phyloP scores from a whole-genome alignment of 2,329 filamentous ascomycete genomes.

The Alternaria arbusti region DNA sequence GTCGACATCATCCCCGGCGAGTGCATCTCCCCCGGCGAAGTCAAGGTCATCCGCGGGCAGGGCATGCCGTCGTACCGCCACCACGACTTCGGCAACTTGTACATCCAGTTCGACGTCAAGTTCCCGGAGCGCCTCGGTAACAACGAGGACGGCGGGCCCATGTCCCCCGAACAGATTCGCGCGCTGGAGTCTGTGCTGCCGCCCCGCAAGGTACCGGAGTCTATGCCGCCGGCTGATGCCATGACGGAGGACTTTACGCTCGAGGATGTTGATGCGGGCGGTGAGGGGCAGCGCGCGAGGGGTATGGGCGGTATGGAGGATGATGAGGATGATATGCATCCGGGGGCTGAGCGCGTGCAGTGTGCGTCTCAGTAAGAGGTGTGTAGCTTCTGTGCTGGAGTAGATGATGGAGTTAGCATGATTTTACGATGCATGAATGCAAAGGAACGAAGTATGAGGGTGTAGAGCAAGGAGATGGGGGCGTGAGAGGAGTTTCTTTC shows the following conservation, averaged over 20 bases:
- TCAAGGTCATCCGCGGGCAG: slow-evolving; percentile 95
- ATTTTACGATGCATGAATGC: background rate
- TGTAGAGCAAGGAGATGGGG: background rate
- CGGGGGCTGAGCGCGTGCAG: slow-evolving; percentile 79
- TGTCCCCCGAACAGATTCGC: slow-evolving; percentile 72
- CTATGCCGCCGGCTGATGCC: slow-evolving; percentile 75
- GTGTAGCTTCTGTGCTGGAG: background rate
- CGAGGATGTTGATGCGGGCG: slow-evolving; percentile 77
- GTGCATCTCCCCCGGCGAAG: slow-evolving; percentile 85
- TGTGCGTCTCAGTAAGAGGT: slow-evolving; percentile 83
- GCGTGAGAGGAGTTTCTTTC: background rate
- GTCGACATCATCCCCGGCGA: slow-evolving; percentile 93
- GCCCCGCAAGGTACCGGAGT: slow-evolving; percentile 65
- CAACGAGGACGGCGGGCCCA: slow-evolving; percentile 53
- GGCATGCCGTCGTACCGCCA: slow-evolving; percentile 97
- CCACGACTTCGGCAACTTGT: slow-evolving; percentile 94
- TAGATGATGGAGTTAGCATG: background rate
- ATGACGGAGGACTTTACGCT: slow-evolving; percentile 92
- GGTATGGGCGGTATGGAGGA: slow-evolving; percentile 70
- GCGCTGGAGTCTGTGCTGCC: slow-evolving; percentile 87
- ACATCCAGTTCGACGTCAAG: slow-evolving; percentile 96
- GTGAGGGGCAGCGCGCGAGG: slow-evolving; percentile 71
- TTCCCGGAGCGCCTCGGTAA: slow-evolving; percentile 71
- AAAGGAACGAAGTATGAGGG: background rate
- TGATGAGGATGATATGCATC: slow-evolving; percentile 66